These are phyloP conservation scores for Pseudoperonospora humuli DNA, from an alignment of 352 stramenopile species.

Conservation along the genomic window DNA sequence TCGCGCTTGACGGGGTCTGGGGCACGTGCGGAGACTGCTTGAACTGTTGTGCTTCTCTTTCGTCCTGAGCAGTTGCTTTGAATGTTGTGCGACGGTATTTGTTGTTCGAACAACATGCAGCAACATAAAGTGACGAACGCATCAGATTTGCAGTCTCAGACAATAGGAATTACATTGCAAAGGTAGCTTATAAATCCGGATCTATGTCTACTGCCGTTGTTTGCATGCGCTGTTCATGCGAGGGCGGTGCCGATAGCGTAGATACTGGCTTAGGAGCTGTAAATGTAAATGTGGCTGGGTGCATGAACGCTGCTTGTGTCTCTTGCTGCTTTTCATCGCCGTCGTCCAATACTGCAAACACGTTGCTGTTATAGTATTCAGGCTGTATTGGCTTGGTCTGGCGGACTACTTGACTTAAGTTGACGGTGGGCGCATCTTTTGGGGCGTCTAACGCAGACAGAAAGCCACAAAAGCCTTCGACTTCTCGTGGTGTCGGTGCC, in stretches of 20 bases:
- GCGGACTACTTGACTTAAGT: conserved; percentile 15
- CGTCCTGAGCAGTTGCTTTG: conserved; percentile 1
- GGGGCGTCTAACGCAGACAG: conserved; percentile 48
- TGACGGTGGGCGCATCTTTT: conserved; percentile 25
- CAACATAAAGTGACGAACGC: neutral
- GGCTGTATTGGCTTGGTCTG: conserved; percentile 25
- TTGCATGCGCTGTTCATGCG: conserved; percentile 15
- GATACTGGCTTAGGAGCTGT: conserved; percentile 14
- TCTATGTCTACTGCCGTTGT: conserved; percentile 32
- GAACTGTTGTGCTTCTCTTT: conserved; percentile 15
- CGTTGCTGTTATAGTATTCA: conserved; percentile 38
- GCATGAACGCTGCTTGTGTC: conserved; percentile 33
- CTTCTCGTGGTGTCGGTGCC: conserved; percentile 25
- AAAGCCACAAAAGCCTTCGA: conserved; percentile 66
- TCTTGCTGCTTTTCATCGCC: conserved; percentile 32
- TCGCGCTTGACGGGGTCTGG: neutral
- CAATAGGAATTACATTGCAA: neutral
- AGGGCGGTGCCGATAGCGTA: conserved; percentile 16
- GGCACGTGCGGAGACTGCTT: too few relatives aligned
- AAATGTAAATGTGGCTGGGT: conserved; percentile 70
- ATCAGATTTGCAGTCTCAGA: neutral
- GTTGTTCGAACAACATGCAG: neutral
- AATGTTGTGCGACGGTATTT: neutral
- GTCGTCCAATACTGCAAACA: conserved; percentile 55
- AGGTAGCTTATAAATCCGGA: conserved; percentile 39